Percentiles rank a stretch among this genome's conserved stretches.
These are phyloP conservation scores for Ophiostoma ulmi DNA, from an alignment of 2,329 filamentous ascomycete genomes.

Conservation along the genomic window DNA sequence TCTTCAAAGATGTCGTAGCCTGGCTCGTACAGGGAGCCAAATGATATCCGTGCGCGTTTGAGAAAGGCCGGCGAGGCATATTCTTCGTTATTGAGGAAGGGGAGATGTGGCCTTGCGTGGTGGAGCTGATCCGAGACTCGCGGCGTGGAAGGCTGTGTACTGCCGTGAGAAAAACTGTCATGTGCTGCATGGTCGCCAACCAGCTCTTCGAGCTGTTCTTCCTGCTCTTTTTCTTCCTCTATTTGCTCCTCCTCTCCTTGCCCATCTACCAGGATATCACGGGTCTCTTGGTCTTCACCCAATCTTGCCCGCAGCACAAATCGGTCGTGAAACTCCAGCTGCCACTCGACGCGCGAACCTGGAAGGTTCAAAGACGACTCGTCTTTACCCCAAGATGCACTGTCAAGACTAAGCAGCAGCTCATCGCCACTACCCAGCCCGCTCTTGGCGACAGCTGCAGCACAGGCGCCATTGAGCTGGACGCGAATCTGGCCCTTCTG, in stretches of 20 bases:
- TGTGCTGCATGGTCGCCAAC: neutral
- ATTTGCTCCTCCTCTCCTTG: slow-evolving; percentile 29
- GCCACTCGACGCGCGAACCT: slow-evolving; percentile 53
- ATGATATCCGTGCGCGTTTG: slow-evolving; percentile 64
- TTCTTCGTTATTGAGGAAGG: slow-evolving; percentile 38
- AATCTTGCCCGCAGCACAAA: slow-evolving; percentile 47
- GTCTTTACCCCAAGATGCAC: slow-evolving; percentile 60
- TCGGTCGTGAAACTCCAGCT: slow-evolving; percentile 50
- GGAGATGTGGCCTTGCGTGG: neutral
- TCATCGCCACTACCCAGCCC: slow-evolving; percentile 74
- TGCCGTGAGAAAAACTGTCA: neutral
- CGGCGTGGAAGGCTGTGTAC: slow-evolving; percentile 24
- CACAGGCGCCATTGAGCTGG: slow-evolving; percentile 65
- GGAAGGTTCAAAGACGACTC: slow-evolving; percentile 44
- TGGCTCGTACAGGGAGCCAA: slow-evolving; percentile 60
- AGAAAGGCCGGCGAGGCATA: slow-evolving; percentile 77
- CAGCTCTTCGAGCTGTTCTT: neutral
- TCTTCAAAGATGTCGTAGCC: slow-evolving; percentile 66
- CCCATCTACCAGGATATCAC: slow-evolving; percentile 51
- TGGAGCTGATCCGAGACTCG: slow-evolving; percentile 19
- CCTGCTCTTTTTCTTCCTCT: neutral
- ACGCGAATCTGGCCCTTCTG: slow-evolving; percentile 75
- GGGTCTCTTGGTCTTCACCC: slow-evolving; percentile 44
- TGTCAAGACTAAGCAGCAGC: slow-evolving; percentile 62
- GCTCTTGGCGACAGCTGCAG: slow-evolving; percentile 61